Evolutionary conservation across 345 rosid species (phyloP).

Genomic region (Eucalyptus brandiana): DNA sequence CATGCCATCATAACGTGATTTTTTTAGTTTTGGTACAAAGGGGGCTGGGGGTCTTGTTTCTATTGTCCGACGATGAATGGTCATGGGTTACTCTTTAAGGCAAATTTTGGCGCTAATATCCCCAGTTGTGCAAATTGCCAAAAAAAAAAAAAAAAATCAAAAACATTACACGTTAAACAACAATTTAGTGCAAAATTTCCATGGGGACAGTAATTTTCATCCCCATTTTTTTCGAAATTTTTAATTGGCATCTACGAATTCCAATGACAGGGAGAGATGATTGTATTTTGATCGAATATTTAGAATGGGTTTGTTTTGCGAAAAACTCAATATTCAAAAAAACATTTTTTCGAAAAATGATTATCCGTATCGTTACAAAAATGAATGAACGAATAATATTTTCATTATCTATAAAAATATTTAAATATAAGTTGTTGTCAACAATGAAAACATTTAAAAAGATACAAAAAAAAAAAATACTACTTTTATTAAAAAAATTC

Average conservation of each 20-base stretch:
- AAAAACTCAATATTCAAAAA: neutral
- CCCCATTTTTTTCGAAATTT: neutral
- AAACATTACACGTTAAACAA: neutral
- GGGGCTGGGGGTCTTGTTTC: neutral
- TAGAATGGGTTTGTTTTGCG: neutral
- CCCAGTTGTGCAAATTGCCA: neutral
- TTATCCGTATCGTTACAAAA: accelerated
- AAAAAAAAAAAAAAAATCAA: accelerated
- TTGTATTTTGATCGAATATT: neutral
- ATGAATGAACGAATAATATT: neutral
- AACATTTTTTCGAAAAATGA: neutral
- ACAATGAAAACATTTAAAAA: neutral
- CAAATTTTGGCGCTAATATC: neutral
- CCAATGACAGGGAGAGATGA: neutral
- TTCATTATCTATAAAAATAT: neutral
- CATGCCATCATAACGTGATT: neutral
- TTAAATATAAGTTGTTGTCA: no score
- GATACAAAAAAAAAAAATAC: neutral
- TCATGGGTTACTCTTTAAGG: neutral
- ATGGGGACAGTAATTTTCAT: neutral
- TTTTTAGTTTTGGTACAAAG: neutral
- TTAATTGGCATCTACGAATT: neutral
- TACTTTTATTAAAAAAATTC: accelerated
- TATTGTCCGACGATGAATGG: neutral
- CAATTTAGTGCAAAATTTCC: neutral